Percentiles rank a stretch among this genome's conserved stretches.
phyloP scores from a whole-genome alignment of 371 early-diverging fungal genomes.

The Haplosporangium sp. region DNA sequence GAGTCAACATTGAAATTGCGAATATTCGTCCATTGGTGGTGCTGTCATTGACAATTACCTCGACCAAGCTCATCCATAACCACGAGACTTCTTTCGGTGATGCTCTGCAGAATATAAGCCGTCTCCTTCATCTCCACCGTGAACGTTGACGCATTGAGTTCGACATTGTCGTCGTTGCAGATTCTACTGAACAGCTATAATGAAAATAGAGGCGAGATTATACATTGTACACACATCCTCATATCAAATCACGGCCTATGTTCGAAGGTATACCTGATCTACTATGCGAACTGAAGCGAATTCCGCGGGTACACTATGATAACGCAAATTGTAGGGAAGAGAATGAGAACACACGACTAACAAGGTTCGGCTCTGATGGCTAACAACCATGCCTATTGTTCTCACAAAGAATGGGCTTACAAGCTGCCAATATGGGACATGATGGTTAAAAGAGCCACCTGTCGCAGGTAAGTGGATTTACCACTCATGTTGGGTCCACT shows the following conservation, averaged over 20 bases:
- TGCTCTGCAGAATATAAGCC: conserved; percentile 83
- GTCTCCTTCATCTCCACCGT: conserved; percentile 94
- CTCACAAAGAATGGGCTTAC: conserved; percentile 52
- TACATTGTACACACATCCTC: no score
- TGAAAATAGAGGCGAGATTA: not conserved
- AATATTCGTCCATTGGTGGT: not conserved
- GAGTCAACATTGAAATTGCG: not conserved
- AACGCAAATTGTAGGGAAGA: not conserved
- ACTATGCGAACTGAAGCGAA: conserved; percentile 84
- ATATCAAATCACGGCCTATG: conserved; percentile 31
- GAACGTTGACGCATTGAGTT: conserved; percentile 84
- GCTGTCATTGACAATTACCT: conserved; percentile 63
- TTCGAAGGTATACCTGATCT: conserved; percentile 61
- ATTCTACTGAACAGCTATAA: conserved; percentile 72
- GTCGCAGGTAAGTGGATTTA: conserved; percentile 95
- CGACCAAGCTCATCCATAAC: conserved; percentile 98
- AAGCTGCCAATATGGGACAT: conserved; percentile 97
- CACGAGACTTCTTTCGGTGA: conserved; percentile 77
- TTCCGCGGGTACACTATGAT: conserved; percentile 87
- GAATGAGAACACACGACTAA: not conserved
- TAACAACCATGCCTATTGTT: not conserved
- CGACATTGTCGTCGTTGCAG: conserved; percentile 77
- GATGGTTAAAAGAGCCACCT: conserved; percentile 86
- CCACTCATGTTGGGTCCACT: conserved; percentile 99
- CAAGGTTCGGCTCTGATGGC: not conserved